Evolutionary conservation across 2,329 filamentous ascomycete species (phyloP), one percentile per base, ranked within the genome.

Genomic region (Xylaria multiplex): DNA sequence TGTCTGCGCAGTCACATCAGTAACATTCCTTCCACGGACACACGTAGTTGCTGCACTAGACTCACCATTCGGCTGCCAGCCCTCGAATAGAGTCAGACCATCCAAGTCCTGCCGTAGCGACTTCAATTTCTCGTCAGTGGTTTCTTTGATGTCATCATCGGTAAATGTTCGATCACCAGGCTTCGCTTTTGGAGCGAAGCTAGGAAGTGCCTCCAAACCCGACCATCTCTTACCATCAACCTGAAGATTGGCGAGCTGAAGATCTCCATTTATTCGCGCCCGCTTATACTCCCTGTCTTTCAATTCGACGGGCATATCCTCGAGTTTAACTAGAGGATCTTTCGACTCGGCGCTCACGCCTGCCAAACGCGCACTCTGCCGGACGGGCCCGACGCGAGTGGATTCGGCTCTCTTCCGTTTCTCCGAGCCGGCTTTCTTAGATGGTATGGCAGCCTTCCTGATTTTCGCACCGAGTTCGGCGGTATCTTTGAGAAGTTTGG

Each of bases 131-230:
- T 91, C 89, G 74, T 97, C 90, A 0, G 87, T 90, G 0, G 93
- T 97, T 68, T 93, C 88, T 67, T 90, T 89, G 4, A 96, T 86
- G 77, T 97, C 92, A 0, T 94, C 89, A n/a, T 91, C 89, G 0
- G 88, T 90, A 75, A 98, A 98, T 0, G 95, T 98, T 22, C 93
- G 84, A 60, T 93, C 85, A 54, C 95, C 93, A 0, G 93, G 93
- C 70, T 91, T 89, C 0, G 93, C 93, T 1, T 86, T 92, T 75
- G 85, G 86, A 27, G 84, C 77, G 1, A 90, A 80, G 1, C 86
- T 86, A 0, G 85, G 84, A 3, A 93, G 78, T 56, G 93, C 89
- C 22, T 89, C 89, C 11, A 87, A 89, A 30, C 83, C 85, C 53
- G 91, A 86, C 86, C 90, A 96, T 70, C 90, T 90, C 75, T 91